These are phyloP conservation scores for Beauveria pseudobassiana DNA, from an alignment of 2,329 filamentous ascomycete genomes.

Conservation along the genomic window DNA sequence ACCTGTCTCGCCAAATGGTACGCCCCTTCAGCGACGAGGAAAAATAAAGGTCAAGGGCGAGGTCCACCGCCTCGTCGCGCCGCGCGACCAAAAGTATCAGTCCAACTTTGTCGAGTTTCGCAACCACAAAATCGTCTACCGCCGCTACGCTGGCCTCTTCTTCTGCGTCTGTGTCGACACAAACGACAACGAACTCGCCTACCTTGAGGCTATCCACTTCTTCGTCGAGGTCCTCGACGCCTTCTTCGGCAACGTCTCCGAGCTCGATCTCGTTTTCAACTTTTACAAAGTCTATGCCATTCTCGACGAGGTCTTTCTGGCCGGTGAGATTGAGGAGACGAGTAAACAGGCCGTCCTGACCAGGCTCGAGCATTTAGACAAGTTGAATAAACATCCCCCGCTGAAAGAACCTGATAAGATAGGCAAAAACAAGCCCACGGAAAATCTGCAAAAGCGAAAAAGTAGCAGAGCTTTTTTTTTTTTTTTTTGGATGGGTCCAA, in stretches of 20 bases:
- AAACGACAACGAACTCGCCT: constrained; percentile 96
- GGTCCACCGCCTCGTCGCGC: constrained; percentile 94
- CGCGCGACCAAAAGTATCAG: constrained; percentile 98
- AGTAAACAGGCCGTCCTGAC: constrained; percentile 97
- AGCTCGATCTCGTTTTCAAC: constrained; percentile 83
- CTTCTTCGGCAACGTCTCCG: constrained; percentile 98
- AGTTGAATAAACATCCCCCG: constrained; percentile 63
- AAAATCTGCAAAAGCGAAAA: not conserved
- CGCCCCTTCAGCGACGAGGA: constrained; percentile 95
- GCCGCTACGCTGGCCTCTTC: constrained; percentile 94
- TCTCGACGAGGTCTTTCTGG: constrained; percentile 94
- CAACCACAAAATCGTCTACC: constrained; percentile 94
- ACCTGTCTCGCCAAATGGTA: constrained; percentile 99
- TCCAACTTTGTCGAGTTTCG: constrained; percentile 98
- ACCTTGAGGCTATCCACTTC: constrained; percentile 96
- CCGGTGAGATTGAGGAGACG: constrained; percentile 97
- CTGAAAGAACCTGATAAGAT: not conserved
- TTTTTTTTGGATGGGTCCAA: not conserved
- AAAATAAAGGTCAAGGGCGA: constrained; percentile 98
- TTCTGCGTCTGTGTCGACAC: constrained; percentile 99
- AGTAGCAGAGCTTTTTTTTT: not conserved
- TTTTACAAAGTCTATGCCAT: constrained; percentile 93
- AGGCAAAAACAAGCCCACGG: too few species aligned
- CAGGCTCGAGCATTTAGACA: constrained; percentile 88
- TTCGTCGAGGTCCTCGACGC: constrained; percentile 98